A percentile compares a stretch with the other conserved stretches of the same genome.
Evolutionary conservation across 352 stramenopile species (phyloP).

Genomic region (Phytophthora ramorum): DNA sequence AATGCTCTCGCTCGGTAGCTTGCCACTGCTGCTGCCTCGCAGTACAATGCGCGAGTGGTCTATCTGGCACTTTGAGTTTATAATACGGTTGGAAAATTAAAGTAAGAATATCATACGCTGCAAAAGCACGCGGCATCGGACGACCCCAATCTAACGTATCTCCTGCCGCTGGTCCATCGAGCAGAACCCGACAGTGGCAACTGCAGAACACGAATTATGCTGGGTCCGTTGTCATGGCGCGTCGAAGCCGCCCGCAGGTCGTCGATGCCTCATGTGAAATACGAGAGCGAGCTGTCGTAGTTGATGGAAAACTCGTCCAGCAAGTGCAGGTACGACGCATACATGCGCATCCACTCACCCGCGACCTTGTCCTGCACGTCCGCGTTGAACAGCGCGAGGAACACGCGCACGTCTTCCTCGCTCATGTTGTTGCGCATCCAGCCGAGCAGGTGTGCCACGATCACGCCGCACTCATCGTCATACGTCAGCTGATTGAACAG

Average conservation of each 20-base stretch:
- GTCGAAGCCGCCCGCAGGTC: not conserved
- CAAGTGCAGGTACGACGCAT: slow-evolving; percentile 66
- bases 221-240: slow-evolving; percentile 10
- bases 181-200: not conserved
- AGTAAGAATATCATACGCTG: slow-evolving; percentile 28
- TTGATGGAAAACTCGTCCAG: slow-evolving; percentile 75
- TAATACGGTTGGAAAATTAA: slow-evolving; percentile 24
- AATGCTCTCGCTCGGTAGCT: too few relatives aligned
- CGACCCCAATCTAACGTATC: slow-evolving; percentile 15
- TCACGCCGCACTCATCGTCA: slow-evolving; percentile 57
- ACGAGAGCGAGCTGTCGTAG: slow-evolving; percentile 64
- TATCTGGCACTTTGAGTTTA: slow-evolving; percentile 14
- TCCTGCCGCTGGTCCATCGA: not conserved
- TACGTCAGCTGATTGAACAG: slow-evolving; percentile 66
- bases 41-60: not conserved
- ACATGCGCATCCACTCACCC: slow-evolving; percentile 76
- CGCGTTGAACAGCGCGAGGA: slow-evolving; percentile 58
- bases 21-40: not conserved
- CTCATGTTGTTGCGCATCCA: slow-evolving; percentile 72
- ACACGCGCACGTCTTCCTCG: slow-evolving; percentile 55
- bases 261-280: slow-evolving; percentile 57
- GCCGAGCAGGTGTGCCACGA: slow-evolving; percentile 68
- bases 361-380: slow-evolving; percentile 64
- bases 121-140: slow-evolving; percentile 24
- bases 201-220: not conserved